Percentiles rank a stretch among this genome's conserved stretches.
phyloP scores from a whole-genome alignment of 2,329 filamentous ascomycete species.

The Magnaporthiopsis poae region DNA sequence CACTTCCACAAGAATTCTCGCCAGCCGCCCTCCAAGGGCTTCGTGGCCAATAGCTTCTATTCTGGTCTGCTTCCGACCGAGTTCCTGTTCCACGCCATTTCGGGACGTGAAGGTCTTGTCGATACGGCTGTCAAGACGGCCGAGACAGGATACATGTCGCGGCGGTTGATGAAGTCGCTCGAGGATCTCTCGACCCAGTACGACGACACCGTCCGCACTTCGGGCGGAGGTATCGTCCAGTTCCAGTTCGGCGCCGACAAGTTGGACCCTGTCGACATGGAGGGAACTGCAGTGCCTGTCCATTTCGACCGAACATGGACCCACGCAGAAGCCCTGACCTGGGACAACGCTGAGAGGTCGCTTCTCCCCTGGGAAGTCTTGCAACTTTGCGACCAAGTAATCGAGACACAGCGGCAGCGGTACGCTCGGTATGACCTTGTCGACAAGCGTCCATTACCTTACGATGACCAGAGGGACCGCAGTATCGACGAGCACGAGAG shows the following conservation, averaged over 20 bases:
- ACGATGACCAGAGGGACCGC: constrained; percentile 59
- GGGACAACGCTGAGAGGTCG: constrained; percentile 64
- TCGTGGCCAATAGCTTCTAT: constrained; percentile 96
- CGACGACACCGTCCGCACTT: constrained; percentile 88
- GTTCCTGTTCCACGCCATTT: constrained; percentile 97
- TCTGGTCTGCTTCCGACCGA: constrained; percentile 81
- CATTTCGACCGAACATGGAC: constrained; percentile 86
- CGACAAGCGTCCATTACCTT: constrained; percentile 52
- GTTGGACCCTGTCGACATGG: constrained; percentile 94
- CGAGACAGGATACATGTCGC: constrained; percentile 98
- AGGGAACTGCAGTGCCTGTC: constrained; percentile 83
- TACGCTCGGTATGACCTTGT: constrained; percentile 52
- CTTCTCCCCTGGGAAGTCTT: constrained; percentile 67
- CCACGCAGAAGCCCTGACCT: constrained; percentile 66
- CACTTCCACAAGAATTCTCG: constrained; percentile 91
- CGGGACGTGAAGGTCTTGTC: constrained; percentile 92
- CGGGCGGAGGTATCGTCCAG: constrained; percentile 78
- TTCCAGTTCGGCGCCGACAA: constrained; percentile 97
- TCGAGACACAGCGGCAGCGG: constrained; percentile 58
- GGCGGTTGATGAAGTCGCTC: constrained; percentile 92
- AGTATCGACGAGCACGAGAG: constrained; percentile 73
- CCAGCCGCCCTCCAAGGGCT: constrained; percentile 89
- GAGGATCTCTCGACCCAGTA: constrained; percentile 92
- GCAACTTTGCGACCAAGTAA: constrained; percentile 54
- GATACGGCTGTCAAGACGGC: constrained; percentile 98